Evolutionary conservation across 176 grass and related monocot genomes (phyloP).

Genomic region (Aechmea fasciata): DNA sequence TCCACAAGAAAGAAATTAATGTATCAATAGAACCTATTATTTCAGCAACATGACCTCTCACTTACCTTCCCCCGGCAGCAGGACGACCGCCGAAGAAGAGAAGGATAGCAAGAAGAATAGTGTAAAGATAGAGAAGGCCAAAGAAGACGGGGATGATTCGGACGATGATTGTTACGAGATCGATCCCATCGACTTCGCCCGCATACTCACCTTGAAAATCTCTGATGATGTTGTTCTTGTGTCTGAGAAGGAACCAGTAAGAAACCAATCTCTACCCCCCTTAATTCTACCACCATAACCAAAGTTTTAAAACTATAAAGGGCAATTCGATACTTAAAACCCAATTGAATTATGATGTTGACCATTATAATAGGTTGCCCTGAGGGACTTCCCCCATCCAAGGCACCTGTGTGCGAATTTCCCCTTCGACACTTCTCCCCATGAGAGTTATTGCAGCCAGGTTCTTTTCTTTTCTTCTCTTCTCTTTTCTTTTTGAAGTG

Average conservation of each 20-base stretch:
- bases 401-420: conserved; percentile 51
- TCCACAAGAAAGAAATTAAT: too few species aligned
- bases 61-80: background rate
- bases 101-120: conserved; percentile 14
- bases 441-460: conserved; percentile 34
- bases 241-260: conserved; percentile 35
- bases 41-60: background rate
- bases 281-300: too few species aligned
- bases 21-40: too few species aligned
- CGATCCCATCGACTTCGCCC: conserved; percentile 17
- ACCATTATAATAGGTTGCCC: conserved; percentile 34
- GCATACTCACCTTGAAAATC: conserved; percentile 15
- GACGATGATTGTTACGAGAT: conserved; percentile 10
- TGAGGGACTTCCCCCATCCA: conserved; percentile 57
- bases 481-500: background rate
- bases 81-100: conserved; percentile 6
- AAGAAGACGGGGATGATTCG: background rate
- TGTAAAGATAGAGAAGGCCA: background rate
- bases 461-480: conserved; percentile 14
- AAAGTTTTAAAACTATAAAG: background rate
- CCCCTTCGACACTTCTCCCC: conserved; percentile 33
- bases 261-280: background rate
- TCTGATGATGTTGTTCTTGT: conserved; percentile 39
- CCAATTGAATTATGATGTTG: background rate
- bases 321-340: background rate